Conservation (phyloP, 1,139 yeast species). For the Yamadazyma mexicana region DNA sequence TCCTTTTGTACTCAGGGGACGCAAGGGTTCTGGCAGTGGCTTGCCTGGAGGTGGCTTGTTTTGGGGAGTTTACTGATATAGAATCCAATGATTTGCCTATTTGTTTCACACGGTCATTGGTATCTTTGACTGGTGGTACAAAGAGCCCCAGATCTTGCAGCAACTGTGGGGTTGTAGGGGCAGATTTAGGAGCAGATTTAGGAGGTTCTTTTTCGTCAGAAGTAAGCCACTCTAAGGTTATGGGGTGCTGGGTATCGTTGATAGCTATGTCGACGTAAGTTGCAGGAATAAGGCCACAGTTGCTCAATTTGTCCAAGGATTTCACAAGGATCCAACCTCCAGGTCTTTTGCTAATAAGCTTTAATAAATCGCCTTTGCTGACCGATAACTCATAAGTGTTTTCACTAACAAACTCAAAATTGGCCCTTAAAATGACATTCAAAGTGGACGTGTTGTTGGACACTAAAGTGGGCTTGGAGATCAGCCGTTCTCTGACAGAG, state of each 20-base stretch:
- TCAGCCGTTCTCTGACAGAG: conserved; percentile 7
- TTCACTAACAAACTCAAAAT: conserved; percentile 37
- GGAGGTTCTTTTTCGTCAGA: conserved; percentile 2
- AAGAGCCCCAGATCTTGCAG: too few species aligned
- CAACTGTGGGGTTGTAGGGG: background rate
- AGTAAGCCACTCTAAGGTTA: conserved; percentile 38
- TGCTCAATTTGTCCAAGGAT: conserved; percentile 35
- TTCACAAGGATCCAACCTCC: conserved; percentile 49
- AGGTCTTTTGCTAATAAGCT: conserved; percentile 37
- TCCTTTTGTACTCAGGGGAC: conserved; percentile 1
- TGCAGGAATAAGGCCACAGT: conserved; percentile 45
- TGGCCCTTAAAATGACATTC: conserved; percentile 40
- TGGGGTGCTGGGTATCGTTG: conserved; percentile 38
- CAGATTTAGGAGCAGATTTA: background rate
- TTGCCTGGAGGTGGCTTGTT: conserved; percentile 8
- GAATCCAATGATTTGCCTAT: conserved; percentile 6
- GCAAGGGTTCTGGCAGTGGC: background rate
- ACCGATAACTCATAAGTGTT: conserved; percentile 32
- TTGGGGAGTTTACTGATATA: conserved; percentile 9
- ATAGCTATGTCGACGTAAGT: conserved; percentile 47
- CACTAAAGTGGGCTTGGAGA: conserved; percentile 13
- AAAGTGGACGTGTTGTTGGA: conserved; percentile 13
- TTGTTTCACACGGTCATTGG: background rate
- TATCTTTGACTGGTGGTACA: too few species aligned
- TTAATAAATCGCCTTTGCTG: conserved; percentile 41